Evolutionary conservation across 352 stramenopile genomes (phyloP).

Genomic region (Pythium monospermum): DNA sequence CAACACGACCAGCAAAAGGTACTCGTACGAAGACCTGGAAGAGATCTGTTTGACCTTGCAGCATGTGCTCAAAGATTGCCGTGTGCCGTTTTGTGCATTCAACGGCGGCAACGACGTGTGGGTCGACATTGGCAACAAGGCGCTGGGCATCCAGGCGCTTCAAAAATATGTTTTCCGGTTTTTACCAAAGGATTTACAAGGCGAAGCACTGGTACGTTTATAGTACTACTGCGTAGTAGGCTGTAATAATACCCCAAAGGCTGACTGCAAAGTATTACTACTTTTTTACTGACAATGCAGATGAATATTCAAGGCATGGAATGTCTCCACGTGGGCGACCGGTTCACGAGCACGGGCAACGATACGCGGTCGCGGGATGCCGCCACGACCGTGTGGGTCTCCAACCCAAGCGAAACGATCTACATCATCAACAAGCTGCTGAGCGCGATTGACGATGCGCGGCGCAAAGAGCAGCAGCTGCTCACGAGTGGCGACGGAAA

Average conservation of each 20-base stretch:
- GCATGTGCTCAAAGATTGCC: slow-evolving; percentile 68
- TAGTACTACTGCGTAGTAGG: too few relatives aligned
- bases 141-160: slow-evolving; percentile 90
- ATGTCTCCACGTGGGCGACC: slow-evolving; percentile 95
- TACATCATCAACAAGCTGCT: slow-evolving; percentile 94
- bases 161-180: slow-evolving; percentile 81
- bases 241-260: too few relatives aligned
- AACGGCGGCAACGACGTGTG: slow-evolving; percentile 96
- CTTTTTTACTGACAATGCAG: too few relatives aligned
- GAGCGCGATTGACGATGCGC: slow-evolving; percentile 42
- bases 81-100: slow-evolving; percentile 93
- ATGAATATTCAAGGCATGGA: slow-evolving; percentile 72
- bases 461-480: too few relatives aligned
- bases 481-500: too few relatives aligned
- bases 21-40: slow-evolving; percentile 91
- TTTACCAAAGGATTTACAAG: slow-evolving; percentile 73
- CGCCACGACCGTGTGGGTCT: slow-evolving; percentile 95
- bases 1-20: slow-evolving; percentile 75
- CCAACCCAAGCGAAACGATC: slow-evolving; percentile 91
- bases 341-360: slow-evolving; percentile 89
- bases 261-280: too few relatives aligned
- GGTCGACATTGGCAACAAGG: slow-evolving; percentile 97
- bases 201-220: slow-evolving; percentile 43
- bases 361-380: slow-evolving; percentile 91
- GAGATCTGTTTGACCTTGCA: slow-evolving; percentile 92